phyloP scores from a whole-genome alignment of 768 basidiomycete genomes.

The Boletus speciosus region DNA sequence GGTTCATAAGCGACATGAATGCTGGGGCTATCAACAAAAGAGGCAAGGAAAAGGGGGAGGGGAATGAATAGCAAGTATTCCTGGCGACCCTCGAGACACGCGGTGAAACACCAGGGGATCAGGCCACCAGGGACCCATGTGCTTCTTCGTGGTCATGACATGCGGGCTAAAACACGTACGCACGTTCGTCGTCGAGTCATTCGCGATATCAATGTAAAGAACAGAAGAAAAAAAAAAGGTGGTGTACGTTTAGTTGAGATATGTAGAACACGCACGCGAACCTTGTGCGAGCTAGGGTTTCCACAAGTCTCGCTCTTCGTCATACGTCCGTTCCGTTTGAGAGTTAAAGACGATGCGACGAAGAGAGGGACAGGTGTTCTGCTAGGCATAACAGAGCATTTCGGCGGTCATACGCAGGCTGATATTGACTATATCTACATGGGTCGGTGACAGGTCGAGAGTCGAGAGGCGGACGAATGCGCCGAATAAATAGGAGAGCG shows the following conservation, averaged over 20 bases:
- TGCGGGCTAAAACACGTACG: background rate
- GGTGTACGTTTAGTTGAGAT: background rate
- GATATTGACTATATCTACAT: background rate
- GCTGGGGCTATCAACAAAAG: background rate
- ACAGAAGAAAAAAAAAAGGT: background rate
- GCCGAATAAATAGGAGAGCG: background rate
- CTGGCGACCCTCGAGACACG: background rate
- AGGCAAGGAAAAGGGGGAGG: background rate
- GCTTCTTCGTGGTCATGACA: background rate
- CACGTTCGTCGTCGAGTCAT: background rate
- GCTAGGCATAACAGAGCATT: conserved; percentile 52
- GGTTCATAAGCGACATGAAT: background rate
- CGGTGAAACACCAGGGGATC: background rate
- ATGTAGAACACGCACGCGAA: background rate
- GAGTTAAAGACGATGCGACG: conserved; percentile 55
- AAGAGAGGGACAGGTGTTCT: conserved; percentile 50
- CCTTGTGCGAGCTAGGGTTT: background rate
- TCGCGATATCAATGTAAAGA: too few relatives aligned
- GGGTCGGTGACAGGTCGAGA: conserved; percentile 55
- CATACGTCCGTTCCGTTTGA: conserved; percentile 27
- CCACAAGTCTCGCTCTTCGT: background rate
- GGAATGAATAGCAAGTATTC: background rate
- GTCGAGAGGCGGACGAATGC: conserved; percentile 46
- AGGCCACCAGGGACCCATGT: background rate
- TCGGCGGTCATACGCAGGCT: background rate